These are phyloP conservation scores for Flueggea neowawraea DNA, from an alignment of 441 rosid genomes.

Conservation along the genomic window DNA sequence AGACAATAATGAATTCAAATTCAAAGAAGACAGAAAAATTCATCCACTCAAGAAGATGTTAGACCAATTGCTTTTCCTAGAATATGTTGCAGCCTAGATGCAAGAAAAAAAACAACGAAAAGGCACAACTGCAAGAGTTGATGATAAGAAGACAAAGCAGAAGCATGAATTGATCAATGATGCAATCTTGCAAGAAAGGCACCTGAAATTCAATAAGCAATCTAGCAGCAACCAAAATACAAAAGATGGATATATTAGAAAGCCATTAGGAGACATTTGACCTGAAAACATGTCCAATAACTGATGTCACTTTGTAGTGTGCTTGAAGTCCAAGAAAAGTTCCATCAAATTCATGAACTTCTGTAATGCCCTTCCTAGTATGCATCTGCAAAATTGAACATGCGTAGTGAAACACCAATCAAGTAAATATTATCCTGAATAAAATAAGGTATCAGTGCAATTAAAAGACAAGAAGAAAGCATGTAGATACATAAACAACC, in stretches of 20 bases:
- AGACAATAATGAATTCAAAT: no score
- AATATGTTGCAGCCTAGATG: no score
- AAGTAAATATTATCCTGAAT: not conserved
- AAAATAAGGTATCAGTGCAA: not conserved
- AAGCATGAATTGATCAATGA: no score
- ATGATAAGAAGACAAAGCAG: no score
- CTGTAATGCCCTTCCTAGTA: conserved; percentile 77
- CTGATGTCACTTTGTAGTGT: conserved; percentile 75
- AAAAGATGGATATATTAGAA: not conserved
- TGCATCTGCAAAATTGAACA: conserved; percentile 47
- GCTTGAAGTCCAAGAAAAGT: conserved; percentile 56
- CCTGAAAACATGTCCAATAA: conserved; percentile 96
- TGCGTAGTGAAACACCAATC: conserved; percentile 1
- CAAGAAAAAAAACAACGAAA: no score
- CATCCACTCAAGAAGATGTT: no score
- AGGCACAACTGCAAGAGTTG: no score
- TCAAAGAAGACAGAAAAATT: not conserved
- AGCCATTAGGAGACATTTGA: conserved; percentile 19
- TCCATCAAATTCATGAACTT: conserved; percentile 86
- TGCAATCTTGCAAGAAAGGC: no score
- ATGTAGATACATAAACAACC: not conserved
- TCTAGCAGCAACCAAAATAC: not conserved
- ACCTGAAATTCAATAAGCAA: not conserved
- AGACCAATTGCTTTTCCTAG: no score
- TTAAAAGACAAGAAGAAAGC: not conserved